A percentile compares a stretch with the other conserved stretches of the same genome.
Evolutionary conservation across 805 yeast species (phyloP).

Genomic region (Starmerella ratchasimensis): DNA sequence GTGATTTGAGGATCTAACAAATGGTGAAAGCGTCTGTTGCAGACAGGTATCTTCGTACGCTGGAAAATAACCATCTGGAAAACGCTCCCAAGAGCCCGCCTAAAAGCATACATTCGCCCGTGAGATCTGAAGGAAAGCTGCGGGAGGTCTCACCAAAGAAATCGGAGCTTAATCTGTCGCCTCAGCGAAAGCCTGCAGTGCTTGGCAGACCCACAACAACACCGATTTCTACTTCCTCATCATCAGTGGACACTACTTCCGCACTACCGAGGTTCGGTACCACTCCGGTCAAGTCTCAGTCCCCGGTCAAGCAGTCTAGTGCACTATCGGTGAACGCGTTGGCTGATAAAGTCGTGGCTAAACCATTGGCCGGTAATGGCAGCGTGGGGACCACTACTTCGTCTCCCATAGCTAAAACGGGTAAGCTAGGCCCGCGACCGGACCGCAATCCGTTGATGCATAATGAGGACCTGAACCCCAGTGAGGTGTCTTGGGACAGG

Average conservation of each 20-base stretch:
- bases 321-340: too few relatives aligned
- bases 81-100: constrained; percentile 21
- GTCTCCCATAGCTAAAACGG: not conserved
- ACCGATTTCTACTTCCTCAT: not conserved
- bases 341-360: too few relatives aligned
- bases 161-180: too few relatives aligned
- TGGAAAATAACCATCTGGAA: constrained; percentile 17
- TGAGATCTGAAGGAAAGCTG: too few relatives aligned
- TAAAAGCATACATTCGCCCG: constrained; percentile 21
- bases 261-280: too few relatives aligned
- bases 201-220: too few relatives aligned
- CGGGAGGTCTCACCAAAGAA: too few relatives aligned
- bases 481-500: constrained; percentile 25
- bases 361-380: too few relatives aligned
- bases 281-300: too few relatives aligned
- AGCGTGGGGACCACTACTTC: not conserved
- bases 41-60: constrained; percentile 20
- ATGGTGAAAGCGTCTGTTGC: constrained; percentile 17
- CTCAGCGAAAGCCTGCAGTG: too few relatives aligned
- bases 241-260: not conserved
- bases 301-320: too few relatives aligned
- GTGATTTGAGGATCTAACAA: too few relatives aligned
- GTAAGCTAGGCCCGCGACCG: constrained; percentile 11
- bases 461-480: constrained; percentile 21
- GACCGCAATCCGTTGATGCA: constrained; percentile 27